Evolutionary conservation across 768 basidiomycete species (phyloP).

Genomic region (Russula brevipes): DNA sequence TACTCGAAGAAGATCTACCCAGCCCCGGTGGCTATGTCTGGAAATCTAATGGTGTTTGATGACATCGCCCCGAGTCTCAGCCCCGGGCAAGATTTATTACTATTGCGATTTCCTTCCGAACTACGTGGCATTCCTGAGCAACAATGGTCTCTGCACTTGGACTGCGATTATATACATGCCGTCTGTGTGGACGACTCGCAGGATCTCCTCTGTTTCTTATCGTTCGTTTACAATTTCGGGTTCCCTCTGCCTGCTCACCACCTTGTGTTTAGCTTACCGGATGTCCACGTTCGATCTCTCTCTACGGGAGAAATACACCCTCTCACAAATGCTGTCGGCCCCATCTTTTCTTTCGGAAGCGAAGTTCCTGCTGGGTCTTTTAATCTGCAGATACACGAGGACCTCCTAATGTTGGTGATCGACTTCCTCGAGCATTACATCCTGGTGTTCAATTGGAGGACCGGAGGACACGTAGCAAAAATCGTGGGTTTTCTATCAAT

Average conservation of each 20-base stretch:
- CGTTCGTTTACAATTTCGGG: neutral
- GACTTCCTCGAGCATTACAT: neutral
- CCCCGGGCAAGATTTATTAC: neutral
- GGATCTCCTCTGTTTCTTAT: conserved; percentile 4
- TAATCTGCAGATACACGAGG: neutral
- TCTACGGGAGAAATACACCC: conserved; percentile 7
- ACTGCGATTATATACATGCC: neutral
- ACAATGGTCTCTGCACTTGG: neutral
- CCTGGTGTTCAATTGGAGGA: conserved; percentile 5
- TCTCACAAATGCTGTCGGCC: neutral
- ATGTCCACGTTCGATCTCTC: neutral
- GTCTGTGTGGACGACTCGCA: conserved; percentile 4
- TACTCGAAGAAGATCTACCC: neutral
- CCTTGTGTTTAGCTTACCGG: neutral
- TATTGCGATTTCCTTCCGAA: conserved; percentile 2
- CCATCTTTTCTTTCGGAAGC: neutral
- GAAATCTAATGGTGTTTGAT: neutral
- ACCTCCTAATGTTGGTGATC: neutral
- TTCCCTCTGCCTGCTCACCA: neutral
- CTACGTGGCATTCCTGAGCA: neutral
- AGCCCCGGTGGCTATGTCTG: neutral
- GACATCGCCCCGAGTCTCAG: neutral
- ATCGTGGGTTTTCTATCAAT: neutral
- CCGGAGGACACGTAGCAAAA: neutral
- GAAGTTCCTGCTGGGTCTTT: neutral